These are phyloP conservation scores for Balakata baccata DNA, from an alignment of 345 rosid genomes.

Conservation along the genomic window DNA sequence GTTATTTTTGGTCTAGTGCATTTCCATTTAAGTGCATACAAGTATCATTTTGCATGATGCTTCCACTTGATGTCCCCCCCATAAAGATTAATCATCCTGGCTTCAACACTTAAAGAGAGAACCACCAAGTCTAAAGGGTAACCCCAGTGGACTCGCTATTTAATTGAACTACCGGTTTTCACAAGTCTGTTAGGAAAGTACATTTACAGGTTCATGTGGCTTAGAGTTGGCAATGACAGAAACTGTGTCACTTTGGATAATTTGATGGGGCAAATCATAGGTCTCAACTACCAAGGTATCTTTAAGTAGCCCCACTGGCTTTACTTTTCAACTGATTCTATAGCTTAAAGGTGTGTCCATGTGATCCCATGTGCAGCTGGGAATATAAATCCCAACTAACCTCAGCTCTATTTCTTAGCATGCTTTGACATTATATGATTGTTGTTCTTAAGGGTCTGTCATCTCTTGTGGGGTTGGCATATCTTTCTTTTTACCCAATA, in stretches of 20 bases:
- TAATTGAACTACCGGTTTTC: conserved; percentile 17
- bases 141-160: conserved; percentile 26
- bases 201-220: conserved; percentile 24
- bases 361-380: conserved; percentile 37
- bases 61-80: conserved; percentile 14
- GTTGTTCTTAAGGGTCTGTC: conserved; percentile 8
- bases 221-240: background rate
- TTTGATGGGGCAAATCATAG: conserved; percentile 21
- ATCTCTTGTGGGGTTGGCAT: conserved; percentile 8
- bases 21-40: conserved; percentile 1
- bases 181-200: background rate
- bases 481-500: background rate
- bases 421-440: conserved; percentile 19
- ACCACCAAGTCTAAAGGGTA: background rate
- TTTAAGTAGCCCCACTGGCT: conserved; percentile 20
- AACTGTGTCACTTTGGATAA: conserved; percentile 19
- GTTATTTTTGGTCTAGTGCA: background rate
- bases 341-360: conserved; percentile 31
- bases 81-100: conserved; percentile 17
- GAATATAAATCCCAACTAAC: conserved; percentile 3
- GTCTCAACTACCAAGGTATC: background rate
- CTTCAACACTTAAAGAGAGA: conserved; percentile 21
- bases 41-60: conserved; percentile 19
- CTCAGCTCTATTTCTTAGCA: conserved; percentile 8
- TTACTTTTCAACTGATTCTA: conserved; percentile 19